Evolutionary conservation across 306 rosid genomes (phyloP), one percentile per base, ranked within the genome.

Genomic region (Quercus variabilis): DNA sequence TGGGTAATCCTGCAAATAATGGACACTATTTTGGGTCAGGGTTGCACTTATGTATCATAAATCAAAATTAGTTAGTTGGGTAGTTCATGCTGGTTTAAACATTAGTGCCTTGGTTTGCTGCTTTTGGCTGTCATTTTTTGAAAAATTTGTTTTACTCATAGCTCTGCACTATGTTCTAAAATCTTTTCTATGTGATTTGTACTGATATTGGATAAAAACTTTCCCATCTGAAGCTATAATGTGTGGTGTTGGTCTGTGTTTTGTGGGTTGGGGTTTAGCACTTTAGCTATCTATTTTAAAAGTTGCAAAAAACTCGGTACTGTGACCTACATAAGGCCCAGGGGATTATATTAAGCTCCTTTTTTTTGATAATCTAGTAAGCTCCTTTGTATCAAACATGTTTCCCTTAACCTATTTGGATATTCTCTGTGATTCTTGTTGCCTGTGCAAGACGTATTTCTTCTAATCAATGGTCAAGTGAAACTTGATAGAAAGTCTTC

Each of bases 371-470:
- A 38, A 38, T 38, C 10, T 70, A 65, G 51, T 74, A 28, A 60
- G 23, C 55, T 72, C 78, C 71, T 33, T 4, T 46, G 33, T 69
- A 43, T 18, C 18, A 69, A 35, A 10, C 12, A 46, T 46, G 74
- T 69, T 70, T 11, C 55, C n/a, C 55, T 43, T 12, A 25, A 43
- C 51, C 74, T 5, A 12, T 25, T 71, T 49, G 59, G 59, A 14
- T 71, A 71, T 68, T 81, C 57, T 78, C 82, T 56, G 79, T 72
- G 79, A 74, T 78, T 74, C 63, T 73, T 56, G 35, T 60, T 63
- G 59, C 70, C 41, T 60, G 52, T 79, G 62, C 72, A 74, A 67
- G 67, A 76, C 65, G 23, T 63, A 69, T 58, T 59, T 81, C 55
- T 65, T 76, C 76, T 77, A 30, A 63, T 46, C 35, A 74, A 74